phyloP scores from a whole-genome alignment of 2,329 filamentous ascomycete species.

The Stromatinia cepivora region DNA sequence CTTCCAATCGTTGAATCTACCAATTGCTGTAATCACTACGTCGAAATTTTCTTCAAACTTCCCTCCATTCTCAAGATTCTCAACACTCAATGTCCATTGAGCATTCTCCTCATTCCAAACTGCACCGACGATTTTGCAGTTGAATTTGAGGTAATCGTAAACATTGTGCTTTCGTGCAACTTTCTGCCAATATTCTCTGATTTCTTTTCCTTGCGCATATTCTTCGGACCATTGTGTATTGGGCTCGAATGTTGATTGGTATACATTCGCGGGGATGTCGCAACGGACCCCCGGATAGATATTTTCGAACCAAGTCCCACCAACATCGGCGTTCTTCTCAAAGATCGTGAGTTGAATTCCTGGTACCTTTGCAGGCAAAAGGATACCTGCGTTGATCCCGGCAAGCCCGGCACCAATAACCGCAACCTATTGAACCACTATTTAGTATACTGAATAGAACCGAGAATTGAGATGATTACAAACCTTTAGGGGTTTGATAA shows the following conservation, averaged over 20 bases:
- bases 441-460: neutral
- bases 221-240: slow-evolving; percentile 69
- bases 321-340: slow-evolving; percentile 49
- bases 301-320: slow-evolving; percentile 56
- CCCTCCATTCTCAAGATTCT: slow-evolving; percentile 44
- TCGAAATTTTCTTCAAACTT: slow-evolving; percentile 52
- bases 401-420: slow-evolving; percentile 64
- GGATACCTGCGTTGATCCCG: slow-evolving; percentile 62
- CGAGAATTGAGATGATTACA: neutral
- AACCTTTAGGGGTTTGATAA: slow-evolving; percentile 11
- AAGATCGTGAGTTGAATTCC: slow-evolving; percentile 49
- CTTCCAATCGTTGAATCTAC: slow-evolving; percentile 66
- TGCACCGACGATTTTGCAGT: slow-evolving; percentile 55
- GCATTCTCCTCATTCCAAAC: slow-evolving; percentile 54
- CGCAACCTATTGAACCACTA: slow-evolving; percentile 9
- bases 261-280: slow-evolving; percentile 49
- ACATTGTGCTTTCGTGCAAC: slow-evolving; percentile 65
- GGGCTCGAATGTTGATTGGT: slow-evolving; percentile 57
- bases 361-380: slow-evolving; percentile 69
- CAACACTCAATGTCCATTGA: slow-evolving; percentile 52
- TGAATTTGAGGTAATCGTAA: slow-evolving; percentile 57
- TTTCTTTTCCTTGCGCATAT: slow-evolving; percentile 67
- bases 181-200: slow-evolving; percentile 64
- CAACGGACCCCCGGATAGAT: slow-evolving; percentile 39
- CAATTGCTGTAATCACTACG: slow-evolving; percentile 62